These are phyloP conservation scores for Lagenidium giganteum DNA, from an alignment of 352 stramenopile species.

Conservation along the genomic window DNA sequence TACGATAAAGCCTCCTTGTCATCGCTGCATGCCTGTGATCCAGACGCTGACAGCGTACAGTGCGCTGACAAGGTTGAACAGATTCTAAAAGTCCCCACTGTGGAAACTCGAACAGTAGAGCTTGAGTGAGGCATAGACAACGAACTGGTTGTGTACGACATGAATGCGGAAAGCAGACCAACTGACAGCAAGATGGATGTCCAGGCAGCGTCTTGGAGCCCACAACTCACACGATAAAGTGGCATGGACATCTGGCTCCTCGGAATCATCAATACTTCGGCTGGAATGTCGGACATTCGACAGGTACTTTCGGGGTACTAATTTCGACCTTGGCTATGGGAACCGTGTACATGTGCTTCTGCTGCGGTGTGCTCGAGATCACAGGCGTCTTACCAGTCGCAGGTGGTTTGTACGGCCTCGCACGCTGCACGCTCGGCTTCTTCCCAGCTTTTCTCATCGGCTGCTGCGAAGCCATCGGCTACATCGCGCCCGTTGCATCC, in stretches of 20 bases:
- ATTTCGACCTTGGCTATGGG: slow-evolving; percentile 7
- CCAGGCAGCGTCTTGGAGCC: too few relatives aligned
- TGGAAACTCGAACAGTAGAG: too few relatives aligned
- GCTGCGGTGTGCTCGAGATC: slow-evolving; percentile 15
- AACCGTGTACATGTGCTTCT: slow-evolving; percentile 17
- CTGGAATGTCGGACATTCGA: slow-evolving; percentile 19
- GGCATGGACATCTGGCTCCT: slow-evolving; percentile 23
- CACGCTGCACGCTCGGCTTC: slow-evolving; percentile 21
- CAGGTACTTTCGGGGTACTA: slow-evolving; percentile 14
- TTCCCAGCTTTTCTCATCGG: slow-evolving; percentile 22
- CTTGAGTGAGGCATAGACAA: too few relatives aligned
- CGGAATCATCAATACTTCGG: slow-evolving; percentile 25
- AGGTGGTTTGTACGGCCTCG: slow-evolving; percentile 25
- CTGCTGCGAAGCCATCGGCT: slow-evolving; percentile 21
- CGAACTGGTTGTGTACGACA: too few relatives aligned
- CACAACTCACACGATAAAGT: too few relatives aligned
- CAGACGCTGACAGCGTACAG: too few relatives aligned
- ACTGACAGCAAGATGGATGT: too few relatives aligned
- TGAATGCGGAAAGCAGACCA: too few relatives aligned
- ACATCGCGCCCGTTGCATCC: slow-evolving; percentile 14
- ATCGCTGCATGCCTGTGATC: too few relatives aligned
- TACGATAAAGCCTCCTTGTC: too few relatives aligned
- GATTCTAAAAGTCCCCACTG: too few relatives aligned
- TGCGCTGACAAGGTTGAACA: too few relatives aligned
- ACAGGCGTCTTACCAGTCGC: slow-evolving; percentile 21